Base-by-base conservation (phyloP, 345 rosid species). In the Barbarea vulgaris region DNA sequence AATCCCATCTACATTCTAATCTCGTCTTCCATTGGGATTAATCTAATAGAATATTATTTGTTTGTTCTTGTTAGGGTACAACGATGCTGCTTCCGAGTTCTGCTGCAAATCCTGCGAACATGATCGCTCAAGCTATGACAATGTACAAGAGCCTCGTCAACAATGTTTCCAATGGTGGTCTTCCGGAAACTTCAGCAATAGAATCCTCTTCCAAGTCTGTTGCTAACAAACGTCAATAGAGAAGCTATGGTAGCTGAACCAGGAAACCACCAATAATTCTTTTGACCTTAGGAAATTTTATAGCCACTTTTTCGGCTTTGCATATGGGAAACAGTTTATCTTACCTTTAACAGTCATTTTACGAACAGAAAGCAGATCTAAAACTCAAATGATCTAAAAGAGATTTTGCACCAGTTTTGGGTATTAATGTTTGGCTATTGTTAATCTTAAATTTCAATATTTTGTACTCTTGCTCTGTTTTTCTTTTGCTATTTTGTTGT, bases 31-130 rank as follows among this genome's bases (percentile, higher is more conserved):
- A 58, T 62, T 69, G 30, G 14, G 47, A 6, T 42, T 33, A 69
- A 69, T 34, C 65, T 69, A 44, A 76, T n/a, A 10, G 61, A 30
- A 47, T 10, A 31, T 10, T 55, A 1, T 5, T 31, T 8, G 1
- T 51, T 14, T 6, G 4, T 42, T 19, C 47, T 19, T 56, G 59
- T 51, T 66, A 93, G 99, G 86, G 96, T 53, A 96, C 96, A 69
- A 96, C 99, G 37, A 74, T 96, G 86, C 73, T 93, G 84, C 96
- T 96, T 83, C 99, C 98, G 1, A 85, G 89, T 60, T 33, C 87
- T 48, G 75, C 87, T 63, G 82, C 74, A 25, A 89, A 84, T 77
- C 96, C 96, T 65, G 84, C 93, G 53, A 86, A 42, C 83, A 79
- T 84, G 85, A 85, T 93, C 61, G 93, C 89, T 47, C 97, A 88